Evolutionary conservation across 441 rosid species (phyloP), one percentile per base, ranked within the genome.

Genomic region (Euphorbia celastroides): DNA sequence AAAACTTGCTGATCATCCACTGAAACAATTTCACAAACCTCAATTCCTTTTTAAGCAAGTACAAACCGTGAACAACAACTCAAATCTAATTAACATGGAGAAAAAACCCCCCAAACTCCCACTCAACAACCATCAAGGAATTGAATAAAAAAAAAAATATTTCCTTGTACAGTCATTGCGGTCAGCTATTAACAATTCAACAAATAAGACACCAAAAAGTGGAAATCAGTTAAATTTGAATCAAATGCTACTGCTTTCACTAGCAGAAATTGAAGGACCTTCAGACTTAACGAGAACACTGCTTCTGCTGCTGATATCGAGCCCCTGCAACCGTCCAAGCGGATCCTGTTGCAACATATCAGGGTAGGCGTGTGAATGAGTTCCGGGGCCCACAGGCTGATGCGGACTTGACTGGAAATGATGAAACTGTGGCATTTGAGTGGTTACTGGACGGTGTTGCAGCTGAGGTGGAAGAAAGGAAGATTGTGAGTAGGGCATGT

Each of bases 201-300:
- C 70, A 73, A 78, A 72, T 38, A 72, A 6, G 67, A 67, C 38
- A 57, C 52, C 61, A 68, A 44, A 7, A 58, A 30, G 46, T 20
- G 52, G 27, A 68, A 60, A 72, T 64, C 68, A 50, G 72, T 67
- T 67, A 51, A 61, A n/a, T 61, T 52, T 38, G 63, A 52, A 66
- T 81, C 76, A 91, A 70, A 80, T 82, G 67, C 83, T 89, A 78
- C 90, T 84, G 80, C 92, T 86, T 84, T 90, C 96, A 78, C 91
- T 79, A 23, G 89, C 90, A 38, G 93, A 83, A 69, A 84, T 76
- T 7, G 86, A 81, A 63, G 87, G 81, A 71, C 82, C 87, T 78
- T 88, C 97, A 11, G 93, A 79, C 74, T 90, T 90, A 69, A 87
- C 86, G 26, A 82, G 65, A 68, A 76, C 82, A 41, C 89, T 71